Conservation (phyloP, 2,329 filamentous ascomycete genomes). For the Cladophialophora immunda region DNA sequence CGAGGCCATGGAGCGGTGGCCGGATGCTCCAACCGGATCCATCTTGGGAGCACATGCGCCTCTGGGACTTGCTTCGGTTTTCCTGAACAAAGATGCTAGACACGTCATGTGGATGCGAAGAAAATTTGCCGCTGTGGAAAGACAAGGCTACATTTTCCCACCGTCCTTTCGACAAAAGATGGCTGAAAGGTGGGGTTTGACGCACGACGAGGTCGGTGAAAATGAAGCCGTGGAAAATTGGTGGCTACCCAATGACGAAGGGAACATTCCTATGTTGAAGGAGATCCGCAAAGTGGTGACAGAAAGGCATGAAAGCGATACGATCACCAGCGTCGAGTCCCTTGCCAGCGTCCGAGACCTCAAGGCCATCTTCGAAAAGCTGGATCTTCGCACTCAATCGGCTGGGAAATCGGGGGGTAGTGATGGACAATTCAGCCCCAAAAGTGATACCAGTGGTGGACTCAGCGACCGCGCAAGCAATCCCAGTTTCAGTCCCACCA, state of each 20-base stretch:
- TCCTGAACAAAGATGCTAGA: conserved; percentile 76
- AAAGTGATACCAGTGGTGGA: conserved; percentile 28
- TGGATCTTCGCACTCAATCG: conserved; percentile 61
- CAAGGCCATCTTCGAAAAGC: conserved; percentile 73
- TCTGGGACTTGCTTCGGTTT: conserved; percentile 78
- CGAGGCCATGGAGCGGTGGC: conserved; percentile 78
- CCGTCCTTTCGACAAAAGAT: conserved; percentile 76
- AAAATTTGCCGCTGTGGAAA: conserved; percentile 81
- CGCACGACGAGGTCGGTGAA: conserved; percentile 54
- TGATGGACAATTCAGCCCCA: conserved; percentile 24
- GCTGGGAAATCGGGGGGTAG: neutral
- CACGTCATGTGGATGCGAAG: conserved; percentile 81
- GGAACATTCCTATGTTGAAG: conserved; percentile 75
- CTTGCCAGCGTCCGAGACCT: conserved; percentile 72
- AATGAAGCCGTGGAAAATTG: conserved; percentile 73
- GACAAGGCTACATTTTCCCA: conserved; percentile 81
- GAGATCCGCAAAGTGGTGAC: conserved; percentile 82
- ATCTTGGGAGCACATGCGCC: conserved; percentile 77
- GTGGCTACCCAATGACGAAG: conserved; percentile 89
- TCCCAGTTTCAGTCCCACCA: conserved; percentile 34
- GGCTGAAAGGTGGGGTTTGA: conserved; percentile 70
- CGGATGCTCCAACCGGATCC: conserved; percentile 73
- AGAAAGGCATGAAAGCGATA: conserved; percentile 66
- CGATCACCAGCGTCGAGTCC: conserved; percentile 40
- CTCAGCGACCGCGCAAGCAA: conserved; percentile 32